Conservation (phyloP, 176 grass and related monocot species). For the Carex littledalei region DNA sequence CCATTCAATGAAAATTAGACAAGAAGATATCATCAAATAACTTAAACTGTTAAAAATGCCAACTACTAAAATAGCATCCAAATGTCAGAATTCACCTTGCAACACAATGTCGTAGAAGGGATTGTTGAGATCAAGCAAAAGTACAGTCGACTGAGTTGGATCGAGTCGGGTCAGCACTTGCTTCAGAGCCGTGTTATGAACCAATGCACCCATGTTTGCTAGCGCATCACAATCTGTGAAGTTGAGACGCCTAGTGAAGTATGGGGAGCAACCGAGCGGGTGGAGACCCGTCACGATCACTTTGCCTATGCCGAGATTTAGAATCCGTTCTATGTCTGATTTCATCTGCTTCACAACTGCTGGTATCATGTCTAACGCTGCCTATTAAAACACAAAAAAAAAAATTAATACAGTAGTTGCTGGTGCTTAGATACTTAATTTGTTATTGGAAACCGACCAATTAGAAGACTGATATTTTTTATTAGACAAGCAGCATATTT, state of each 20-base stretch:
- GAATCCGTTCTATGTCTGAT: constrained; percentile 44
- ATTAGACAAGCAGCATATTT: no score
- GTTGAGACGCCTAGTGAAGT: constrained; percentile 38
- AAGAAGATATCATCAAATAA: neutral
- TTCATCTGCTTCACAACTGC: constrained; percentile 32
- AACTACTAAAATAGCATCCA: neutral
- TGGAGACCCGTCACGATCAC: constrained; percentile 75
- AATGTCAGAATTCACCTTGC: constrained; percentile 8
- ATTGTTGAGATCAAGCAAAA: constrained; percentile 55
- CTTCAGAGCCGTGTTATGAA: constrained; percentile 49
- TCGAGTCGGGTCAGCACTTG: constrained; percentile 35
- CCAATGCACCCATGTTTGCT: constrained; percentile 32
- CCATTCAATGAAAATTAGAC: neutral
- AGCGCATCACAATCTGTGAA: constrained; percentile 46
- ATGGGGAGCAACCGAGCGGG: constrained; percentile 62
- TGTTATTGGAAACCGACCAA: neutral
- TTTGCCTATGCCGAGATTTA: constrained; percentile 41
- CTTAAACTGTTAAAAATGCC: neutral
- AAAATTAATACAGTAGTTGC: neutral
- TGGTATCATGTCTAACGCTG: constrained; percentile 45
- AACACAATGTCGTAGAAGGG: constrained; percentile 27
- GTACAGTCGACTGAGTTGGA: constrained; percentile 30
- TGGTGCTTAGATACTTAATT: neutral
- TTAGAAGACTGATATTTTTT: no score
- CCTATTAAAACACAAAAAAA: constrained; percentile 34